Percentiles rank a stretch among this genome's conserved stretches.
phyloP scores from a whole-genome alignment of 768 basidiomycete genomes.

The Termitomyces sp. region DNA sequence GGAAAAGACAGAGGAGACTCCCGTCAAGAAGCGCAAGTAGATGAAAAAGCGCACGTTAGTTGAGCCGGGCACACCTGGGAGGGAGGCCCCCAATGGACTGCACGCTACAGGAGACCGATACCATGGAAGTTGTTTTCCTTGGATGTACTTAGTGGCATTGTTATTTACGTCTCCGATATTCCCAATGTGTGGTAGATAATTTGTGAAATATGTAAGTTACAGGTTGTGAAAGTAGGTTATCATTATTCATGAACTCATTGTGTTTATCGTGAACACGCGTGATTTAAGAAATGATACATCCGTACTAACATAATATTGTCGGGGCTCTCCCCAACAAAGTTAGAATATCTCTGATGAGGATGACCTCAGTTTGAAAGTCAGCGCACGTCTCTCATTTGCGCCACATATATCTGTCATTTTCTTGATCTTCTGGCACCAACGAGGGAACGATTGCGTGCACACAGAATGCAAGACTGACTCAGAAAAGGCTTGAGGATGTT shows the following conservation, averaged over 20 bases:
- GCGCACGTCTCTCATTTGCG: too few species aligned
- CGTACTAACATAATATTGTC: too few species aligned
- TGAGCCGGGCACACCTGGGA: slow-evolving; percentile 12
- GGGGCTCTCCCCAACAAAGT: too few species aligned
- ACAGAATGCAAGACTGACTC: too few species aligned
- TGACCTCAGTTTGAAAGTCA: too few species aligned
- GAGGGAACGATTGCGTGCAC: too few species aligned
- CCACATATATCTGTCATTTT: too few species aligned
- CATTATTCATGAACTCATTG: background rate
- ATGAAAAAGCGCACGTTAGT: background rate
- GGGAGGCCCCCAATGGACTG: slow-evolving; percentile 15
- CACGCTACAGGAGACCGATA: slow-evolving; percentile 11
- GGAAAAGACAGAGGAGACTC: slow-evolving; percentile 67
- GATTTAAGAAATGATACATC: too few species aligned
- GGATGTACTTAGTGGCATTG: slow-evolving; percentile 12
- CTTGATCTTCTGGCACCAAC: too few species aligned
- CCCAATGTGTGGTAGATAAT: slow-evolving; percentile 12
- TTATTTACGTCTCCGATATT: slow-evolving; percentile 16
- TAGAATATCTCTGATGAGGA: too few species aligned
- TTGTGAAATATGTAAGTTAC: slow-evolving; percentile 18
- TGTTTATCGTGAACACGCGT: too few species aligned
- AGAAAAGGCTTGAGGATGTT: too few species aligned
- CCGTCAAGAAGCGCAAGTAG: slow-evolving; percentile 69
- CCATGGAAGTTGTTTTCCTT: slow-evolving; percentile 12
- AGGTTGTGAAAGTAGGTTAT: slow-evolving; percentile 13